Evolutionary conservation across 192 early-diverging fungal genomes (phyloP).

Genomic region (Chytriomyces hyalinus): DNA sequence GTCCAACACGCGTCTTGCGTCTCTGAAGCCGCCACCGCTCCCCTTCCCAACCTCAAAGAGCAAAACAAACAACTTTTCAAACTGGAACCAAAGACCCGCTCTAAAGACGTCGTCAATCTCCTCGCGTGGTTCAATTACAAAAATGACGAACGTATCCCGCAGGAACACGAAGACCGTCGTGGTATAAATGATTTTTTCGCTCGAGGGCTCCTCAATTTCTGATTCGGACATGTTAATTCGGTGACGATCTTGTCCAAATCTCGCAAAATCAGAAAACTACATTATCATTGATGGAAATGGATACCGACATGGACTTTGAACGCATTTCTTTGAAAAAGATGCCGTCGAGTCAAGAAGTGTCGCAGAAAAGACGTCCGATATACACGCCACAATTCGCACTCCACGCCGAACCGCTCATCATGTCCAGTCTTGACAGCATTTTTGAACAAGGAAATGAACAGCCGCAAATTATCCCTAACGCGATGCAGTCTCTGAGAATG

Average conservation of each 20-base stretch:
- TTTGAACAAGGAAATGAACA: not conserved
- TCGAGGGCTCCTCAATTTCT: too few relatives aligned
- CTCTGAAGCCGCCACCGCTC: constrained; percentile 5
- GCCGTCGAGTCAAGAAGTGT: not conserved
- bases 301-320: not conserved
- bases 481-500: not conserved
- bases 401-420: not conserved
- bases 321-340: too few relatives aligned
- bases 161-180: too few relatives aligned
- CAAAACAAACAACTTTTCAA: not conserved
- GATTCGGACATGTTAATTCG: not conserved
- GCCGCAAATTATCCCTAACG: too few relatives aligned
- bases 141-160: too few relatives aligned
- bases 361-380: not conserved
- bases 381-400: not conserved
- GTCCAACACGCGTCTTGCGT: not conserved
- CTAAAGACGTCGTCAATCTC: too few relatives aligned
- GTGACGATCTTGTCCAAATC: not conserved
- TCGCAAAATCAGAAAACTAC: not conserved
- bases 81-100: not conserved
- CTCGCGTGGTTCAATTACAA: too few relatives aligned
- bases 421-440: not conserved
- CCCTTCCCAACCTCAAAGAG: constrained; percentile 10
- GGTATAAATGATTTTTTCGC: too few relatives aligned
- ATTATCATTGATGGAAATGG: not conserved